Evolutionary conservation across 306 rosid species (phyloP).

Genomic region (Abrus pulchellus): DNA sequence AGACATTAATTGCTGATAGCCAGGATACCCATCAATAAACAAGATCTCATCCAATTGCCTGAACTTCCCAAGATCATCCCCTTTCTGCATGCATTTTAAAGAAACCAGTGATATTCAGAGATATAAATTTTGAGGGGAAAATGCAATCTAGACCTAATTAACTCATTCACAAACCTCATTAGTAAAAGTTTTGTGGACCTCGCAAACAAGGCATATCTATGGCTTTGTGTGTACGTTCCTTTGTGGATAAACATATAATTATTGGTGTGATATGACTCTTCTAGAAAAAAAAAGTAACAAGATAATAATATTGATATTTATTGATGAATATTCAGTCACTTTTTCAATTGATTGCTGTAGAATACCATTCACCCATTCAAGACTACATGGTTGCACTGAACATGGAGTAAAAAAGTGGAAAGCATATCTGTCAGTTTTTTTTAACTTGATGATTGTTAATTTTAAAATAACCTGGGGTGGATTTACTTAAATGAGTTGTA

Average conservation of each 20-base stretch:
- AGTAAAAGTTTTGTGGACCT: constrained; percentile 7
- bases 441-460: too few relatives aligned
- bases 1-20: constrained; percentile 73
- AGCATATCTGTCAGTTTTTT: too few relatives aligned
- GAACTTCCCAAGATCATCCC: constrained; percentile 86
- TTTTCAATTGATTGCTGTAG: too few relatives aligned
- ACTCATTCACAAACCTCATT: constrained; percentile 19
- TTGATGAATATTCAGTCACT: too few relatives aligned
- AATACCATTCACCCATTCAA: too few relatives aligned
- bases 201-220: constrained; percentile 28
- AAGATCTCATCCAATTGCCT: constrained; percentile 89
- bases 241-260: constrained; percentile 26
- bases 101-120: constrained; percentile 24
- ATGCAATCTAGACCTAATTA: constrained; percentile 11
- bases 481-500: too few relatives aligned
- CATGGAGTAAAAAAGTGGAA: too few relatives aligned
- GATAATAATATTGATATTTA: too few relatives aligned
- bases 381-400: too few relatives aligned
- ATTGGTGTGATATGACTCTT: not conserved
- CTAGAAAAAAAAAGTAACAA: too few relatives aligned
- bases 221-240: constrained; percentile 3
- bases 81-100: constrained; percentile 70
- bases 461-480: too few relatives aligned
- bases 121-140: not conserved
- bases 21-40: constrained; percentile 84